Evolutionary conservation across 2,329 filamentous ascomycete species (phyloP).

Genomic region (Fusarium irregulare): DNA sequence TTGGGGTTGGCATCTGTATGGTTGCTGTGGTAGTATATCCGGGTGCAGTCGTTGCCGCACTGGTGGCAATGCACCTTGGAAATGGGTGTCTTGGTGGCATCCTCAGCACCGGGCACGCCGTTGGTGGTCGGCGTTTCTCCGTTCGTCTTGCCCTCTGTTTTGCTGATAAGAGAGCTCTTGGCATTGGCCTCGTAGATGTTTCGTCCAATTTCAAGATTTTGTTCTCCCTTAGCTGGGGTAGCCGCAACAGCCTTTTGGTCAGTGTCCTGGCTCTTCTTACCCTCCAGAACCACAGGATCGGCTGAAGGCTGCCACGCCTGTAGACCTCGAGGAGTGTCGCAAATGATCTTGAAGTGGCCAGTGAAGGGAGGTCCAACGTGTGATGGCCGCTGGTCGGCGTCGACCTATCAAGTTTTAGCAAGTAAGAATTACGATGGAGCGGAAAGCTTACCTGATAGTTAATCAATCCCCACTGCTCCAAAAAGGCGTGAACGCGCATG

Average conservation of each 20-base stretch:
- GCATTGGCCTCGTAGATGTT: conserved; percentile 96
- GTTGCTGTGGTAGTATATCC: conserved; percentile 69
- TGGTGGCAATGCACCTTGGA: conserved; percentile 85
- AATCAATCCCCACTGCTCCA: conserved; percentile 98
- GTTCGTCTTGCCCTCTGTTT: conserved; percentile 77
- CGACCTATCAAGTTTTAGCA: conserved; percentile 73
- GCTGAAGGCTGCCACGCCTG: conserved; percentile 95
- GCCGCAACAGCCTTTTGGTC: conserved; percentile 77
- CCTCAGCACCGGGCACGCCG: conserved; percentile 68
- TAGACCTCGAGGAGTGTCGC: conserved; percentile 92
- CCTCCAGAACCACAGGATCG: conserved; percentile 73
- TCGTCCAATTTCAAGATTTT: conserved; percentile 91
- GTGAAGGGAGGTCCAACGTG: conserved; percentile 97
- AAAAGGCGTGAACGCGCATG: conserved; percentile 97
- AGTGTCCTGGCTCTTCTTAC: conserved; percentile 72
- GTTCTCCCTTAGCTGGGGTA: conserved; percentile 77
- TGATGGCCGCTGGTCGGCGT: conserved; percentile 93
- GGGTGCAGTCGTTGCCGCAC: conserved; percentile 89
- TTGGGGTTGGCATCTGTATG: conserved; percentile 70
- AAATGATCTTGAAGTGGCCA: conserved; percentile 95
- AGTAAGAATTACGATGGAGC: neutral
- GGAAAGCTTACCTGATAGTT: conserved; percentile 86
- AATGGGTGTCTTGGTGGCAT: conserved; percentile 73
- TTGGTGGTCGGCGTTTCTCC: conserved; percentile 77
- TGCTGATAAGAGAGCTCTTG: conserved; percentile 78